These are phyloP conservation scores for Mycena leptocephala DNA, from an alignment of 768 basidiomycete species.

Conservation along the genomic window DNA sequence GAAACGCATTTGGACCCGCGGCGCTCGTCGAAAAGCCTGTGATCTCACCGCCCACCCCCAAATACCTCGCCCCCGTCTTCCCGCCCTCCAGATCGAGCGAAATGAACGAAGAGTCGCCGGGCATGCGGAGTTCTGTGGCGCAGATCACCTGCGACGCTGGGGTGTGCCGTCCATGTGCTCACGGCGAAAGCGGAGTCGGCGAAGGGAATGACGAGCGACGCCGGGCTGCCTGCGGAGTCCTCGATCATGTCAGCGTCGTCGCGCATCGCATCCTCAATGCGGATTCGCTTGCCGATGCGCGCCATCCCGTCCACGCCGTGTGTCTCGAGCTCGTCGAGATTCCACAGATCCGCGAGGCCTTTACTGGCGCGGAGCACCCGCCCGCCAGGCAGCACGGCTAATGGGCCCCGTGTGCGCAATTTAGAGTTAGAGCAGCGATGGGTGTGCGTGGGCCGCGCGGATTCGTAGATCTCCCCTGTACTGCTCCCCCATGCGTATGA, in stretches of 20 bases:
- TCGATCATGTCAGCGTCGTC: slow-evolving; percentile 51
- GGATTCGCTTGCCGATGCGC: slow-evolving; percentile 39
- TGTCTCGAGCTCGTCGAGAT: slow-evolving; percentile 49
- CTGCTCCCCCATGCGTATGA: slow-evolving; percentile 51
- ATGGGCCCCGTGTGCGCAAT: too few relatives aligned
- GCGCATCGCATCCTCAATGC: not conserved
- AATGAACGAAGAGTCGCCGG: slow-evolving; percentile 35
- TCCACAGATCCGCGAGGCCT: slow-evolving; percentile 54
- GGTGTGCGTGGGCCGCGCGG: slow-evolving; percentile 49
- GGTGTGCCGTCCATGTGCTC: slow-evolving; percentile 45
- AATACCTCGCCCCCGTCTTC: slow-evolving; percentile 47
- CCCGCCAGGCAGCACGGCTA: slow-evolving; percentile 47
- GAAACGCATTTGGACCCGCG: slow-evolving; percentile 53
- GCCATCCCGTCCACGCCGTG: slow-evolving; percentile 45
- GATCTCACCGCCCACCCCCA: slow-evolving; percentile 51
- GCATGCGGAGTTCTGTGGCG: slow-evolving; percentile 14
- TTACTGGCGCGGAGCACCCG: slow-evolving; percentile 51
- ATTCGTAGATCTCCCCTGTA: slow-evolving; percentile 4
- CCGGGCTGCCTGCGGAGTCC: slow-evolving; percentile 42
- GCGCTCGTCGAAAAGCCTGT: slow-evolving; percentile 52
- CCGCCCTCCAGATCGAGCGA: slow-evolving; percentile 54
- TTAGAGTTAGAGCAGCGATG: slow-evolving; percentile 38
- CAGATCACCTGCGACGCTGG: slow-evolving; percentile 41
- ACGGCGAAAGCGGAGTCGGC: slow-evolving; percentile 29
- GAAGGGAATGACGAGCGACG: slow-evolving; percentile 23